Conservation (phyloP, 345 rosid species). For the Alliaria petiolata region DNA sequence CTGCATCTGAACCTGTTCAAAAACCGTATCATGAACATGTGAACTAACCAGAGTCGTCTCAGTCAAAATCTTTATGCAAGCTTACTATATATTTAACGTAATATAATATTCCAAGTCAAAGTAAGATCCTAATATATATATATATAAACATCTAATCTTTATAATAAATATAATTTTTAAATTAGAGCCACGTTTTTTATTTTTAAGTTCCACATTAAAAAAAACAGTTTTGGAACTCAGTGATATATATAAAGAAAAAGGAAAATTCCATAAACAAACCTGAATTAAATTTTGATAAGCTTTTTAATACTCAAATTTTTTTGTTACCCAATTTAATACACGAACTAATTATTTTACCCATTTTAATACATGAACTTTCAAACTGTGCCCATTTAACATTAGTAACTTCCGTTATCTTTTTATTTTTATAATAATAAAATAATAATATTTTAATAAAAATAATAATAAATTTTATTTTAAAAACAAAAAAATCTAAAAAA, state of each 20-base stretch:
- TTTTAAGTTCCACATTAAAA: background rate
- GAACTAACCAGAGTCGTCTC: background rate
- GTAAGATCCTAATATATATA: no score
- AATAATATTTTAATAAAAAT: no score
- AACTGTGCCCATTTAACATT: no score
- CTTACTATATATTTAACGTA: background rate
- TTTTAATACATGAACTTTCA: no score
- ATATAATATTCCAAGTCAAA: background rate
- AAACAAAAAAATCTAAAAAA: no score
- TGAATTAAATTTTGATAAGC: no score
- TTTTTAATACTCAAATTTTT: no score
- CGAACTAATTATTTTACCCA: no score
- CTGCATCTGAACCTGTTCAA: constrained; percentile 61
- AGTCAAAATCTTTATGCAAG: background rate
- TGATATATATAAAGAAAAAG: background rate
- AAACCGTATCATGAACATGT: background rate
- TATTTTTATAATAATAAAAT: no score
- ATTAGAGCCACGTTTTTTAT: background rate
- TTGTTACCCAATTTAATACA: no score
- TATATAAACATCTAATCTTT: background rate
- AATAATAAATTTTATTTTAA: no score
- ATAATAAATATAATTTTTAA: background rate
- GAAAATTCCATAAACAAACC: constrained; percentile 32
- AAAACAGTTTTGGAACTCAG: background rate
- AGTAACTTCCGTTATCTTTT: no score